A percentile compares a stretch with the other conserved stretches of the same genome.
phyloP scores from a whole-genome alignment of 2,329 filamentous ascomycete species.

The Penicillium sp. region DNA sequence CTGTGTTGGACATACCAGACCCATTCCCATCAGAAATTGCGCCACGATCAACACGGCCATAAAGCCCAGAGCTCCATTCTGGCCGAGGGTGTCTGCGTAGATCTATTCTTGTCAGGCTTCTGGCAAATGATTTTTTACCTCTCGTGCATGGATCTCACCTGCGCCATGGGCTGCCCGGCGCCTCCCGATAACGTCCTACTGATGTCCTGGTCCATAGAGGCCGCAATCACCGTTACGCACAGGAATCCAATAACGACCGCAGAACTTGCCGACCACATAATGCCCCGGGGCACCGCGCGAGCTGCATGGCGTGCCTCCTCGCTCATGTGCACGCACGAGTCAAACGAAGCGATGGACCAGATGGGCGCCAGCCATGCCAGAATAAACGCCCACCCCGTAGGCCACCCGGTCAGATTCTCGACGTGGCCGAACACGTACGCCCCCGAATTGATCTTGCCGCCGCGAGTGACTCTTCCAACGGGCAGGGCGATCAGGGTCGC shows the following conservation, averaged over 20 bases:
- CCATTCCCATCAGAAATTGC: conserved; percentile 60
- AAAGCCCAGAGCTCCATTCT: conserved; percentile 55
- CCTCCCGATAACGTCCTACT: conserved; percentile 44
- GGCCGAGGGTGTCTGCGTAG: conserved; percentile 58
- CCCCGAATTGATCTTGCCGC: conserved; percentile 29
- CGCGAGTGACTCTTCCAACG: conserved; percentile 39
- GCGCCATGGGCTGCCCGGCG: conserved; percentile 58
- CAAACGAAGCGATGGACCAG: conserved; percentile 55
- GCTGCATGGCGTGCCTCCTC: conserved; percentile 60
- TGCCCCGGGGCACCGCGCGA: conserved; percentile 56
- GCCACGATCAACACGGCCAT: conserved; percentile 58
- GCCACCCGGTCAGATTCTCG: conserved; percentile 57
- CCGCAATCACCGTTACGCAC: conserved; percentile 54
- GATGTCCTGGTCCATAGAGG: conserved; percentile 53
- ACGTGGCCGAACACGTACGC: conserved; percentile 53
- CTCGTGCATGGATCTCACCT: too few species aligned
- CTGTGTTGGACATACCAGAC: conserved; percentile 16
- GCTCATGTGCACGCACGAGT: conserved; percentile 57
- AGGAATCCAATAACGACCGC: conserved; percentile 58
- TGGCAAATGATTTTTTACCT: too few species aligned
- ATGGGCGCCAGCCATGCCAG: conserved; percentile 59
- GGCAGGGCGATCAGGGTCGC: conserved; percentile 55
- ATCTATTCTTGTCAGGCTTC: too few species aligned
- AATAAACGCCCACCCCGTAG: conserved; percentile 56
- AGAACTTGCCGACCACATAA: conserved; percentile 54